phyloP scores from a whole-genome alignment of 768 basidiomycete species.

The Russula sp. region DNA sequence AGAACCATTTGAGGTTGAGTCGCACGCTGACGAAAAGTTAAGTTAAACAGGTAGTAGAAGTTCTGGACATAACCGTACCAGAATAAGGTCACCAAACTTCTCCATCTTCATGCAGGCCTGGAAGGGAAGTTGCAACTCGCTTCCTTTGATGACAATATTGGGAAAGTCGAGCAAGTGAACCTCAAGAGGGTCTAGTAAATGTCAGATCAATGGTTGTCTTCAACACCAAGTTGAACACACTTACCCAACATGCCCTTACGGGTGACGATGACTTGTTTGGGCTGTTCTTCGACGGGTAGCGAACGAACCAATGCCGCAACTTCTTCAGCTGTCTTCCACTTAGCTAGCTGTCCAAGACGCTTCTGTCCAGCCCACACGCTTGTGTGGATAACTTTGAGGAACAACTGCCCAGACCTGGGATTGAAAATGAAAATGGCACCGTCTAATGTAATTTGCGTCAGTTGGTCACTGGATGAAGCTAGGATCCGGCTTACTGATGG shows the following conservation, averaged over 20 bases:
- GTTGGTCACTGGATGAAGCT: neutral
- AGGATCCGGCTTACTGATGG: conserved; percentile 63
- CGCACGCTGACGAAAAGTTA: conserved; percentile 51
- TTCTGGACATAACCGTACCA: conserved; percentile 39
- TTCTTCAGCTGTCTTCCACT: conserved; percentile 99
- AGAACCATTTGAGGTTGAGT: conserved; percentile 99
- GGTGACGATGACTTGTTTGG: conserved; percentile 99
- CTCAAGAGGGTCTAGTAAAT: conserved; percentile 72
- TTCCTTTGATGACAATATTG: conserved; percentile 99
- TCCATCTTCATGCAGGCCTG: conserved; percentile 99
- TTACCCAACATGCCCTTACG: conserved; percentile 98
- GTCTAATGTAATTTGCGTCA: conserved; percentile 37
- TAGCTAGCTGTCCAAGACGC: conserved; percentile 97
- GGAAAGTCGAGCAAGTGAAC: conserved; percentile 99
- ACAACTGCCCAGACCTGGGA: conserved; percentile 94
- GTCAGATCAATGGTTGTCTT: conserved; percentile 10
- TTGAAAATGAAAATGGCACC: conserved; percentile 99
- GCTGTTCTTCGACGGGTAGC: conserved; percentile 98
- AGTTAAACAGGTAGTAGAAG: neutral
- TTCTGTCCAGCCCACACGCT: conserved; percentile 99
- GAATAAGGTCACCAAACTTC: conserved; percentile 96
- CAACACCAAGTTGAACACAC: conserved; percentile 23
- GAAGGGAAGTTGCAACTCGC: conserved; percentile 96
- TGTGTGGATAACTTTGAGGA: conserved; percentile 98
- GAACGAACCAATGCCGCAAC: conserved; percentile 96